Evolutionary conservation across 371 early-diverging fungal species (phyloP).

Genomic region (Gilbertella persicaria): DNA sequence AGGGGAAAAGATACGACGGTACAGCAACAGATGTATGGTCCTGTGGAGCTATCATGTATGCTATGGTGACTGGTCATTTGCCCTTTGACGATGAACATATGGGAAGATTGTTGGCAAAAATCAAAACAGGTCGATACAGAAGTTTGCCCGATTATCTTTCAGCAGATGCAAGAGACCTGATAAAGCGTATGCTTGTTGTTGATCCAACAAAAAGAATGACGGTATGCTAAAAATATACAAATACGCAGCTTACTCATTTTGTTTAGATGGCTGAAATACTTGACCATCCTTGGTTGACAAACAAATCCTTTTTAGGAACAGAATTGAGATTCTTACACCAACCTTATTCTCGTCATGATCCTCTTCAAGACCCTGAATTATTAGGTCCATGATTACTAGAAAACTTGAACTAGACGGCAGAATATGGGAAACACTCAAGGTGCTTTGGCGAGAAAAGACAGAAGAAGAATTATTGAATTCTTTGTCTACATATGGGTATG

Average conservation of each 20-base stretch:
- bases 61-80: conserved; percentile 83
- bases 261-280: conserved; percentile 38
- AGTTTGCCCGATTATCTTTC: conserved; percentile 64
- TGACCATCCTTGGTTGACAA: conserved; percentile 46
- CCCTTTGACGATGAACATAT: conserved; percentile 95
- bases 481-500: conserved; percentile 25
- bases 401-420: conserved; percentile 33
- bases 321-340: conserved; percentile 30
- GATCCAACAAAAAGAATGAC: conserved; percentile 56
- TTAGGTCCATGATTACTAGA: conserved; percentile 23
- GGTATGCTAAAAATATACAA: conserved; percentile 27
- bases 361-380: conserved; percentile 27
- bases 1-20: conserved; percentile 74
- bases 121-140: conserved; percentile 55
- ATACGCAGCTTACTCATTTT: neutral
- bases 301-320: conserved; percentile 39
- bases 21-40: conserved; percentile 91
- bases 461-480: conserved; percentile 25
- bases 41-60: conserved; percentile 90
- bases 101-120: conserved; percentile 67
- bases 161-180: conserved; percentile 60
- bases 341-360: conserved; percentile 7
- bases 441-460: conserved; percentile 30
- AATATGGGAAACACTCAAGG: conserved; percentile 43
- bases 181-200: conserved; percentile 56